A percentile compares a stretch with the other conserved stretches of the same genome.
Evolutionary conservation across 2,329 filamentous ascomycete genomes (phyloP).

Genomic region (Arthrobotrys sinensis): DNA sequence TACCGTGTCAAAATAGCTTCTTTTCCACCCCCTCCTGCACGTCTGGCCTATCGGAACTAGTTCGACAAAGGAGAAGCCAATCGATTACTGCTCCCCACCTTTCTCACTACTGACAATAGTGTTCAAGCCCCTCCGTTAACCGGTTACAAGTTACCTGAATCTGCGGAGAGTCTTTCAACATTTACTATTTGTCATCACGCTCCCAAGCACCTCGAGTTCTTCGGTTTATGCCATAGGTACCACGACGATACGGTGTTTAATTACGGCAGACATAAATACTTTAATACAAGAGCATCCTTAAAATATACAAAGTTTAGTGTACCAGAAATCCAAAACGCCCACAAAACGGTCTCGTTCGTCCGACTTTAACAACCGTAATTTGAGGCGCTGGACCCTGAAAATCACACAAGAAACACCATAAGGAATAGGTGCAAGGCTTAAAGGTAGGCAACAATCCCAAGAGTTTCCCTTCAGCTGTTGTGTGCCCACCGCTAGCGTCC

Average conservation of each 20-base stretch:
- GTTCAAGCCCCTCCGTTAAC: constrained; percentile 30
- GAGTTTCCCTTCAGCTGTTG: constrained; percentile 34
- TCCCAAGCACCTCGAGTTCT: constrained; percentile 8
- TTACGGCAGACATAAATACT: neutral
- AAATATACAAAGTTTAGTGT: constrained; percentile 20
- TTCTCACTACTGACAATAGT: constrained; percentile 31
- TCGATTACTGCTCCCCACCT: constrained; percentile 14
- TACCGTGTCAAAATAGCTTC: constrained; percentile 46
- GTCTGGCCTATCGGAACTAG: constrained; percentile 57
- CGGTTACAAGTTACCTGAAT: constrained; percentile 10
- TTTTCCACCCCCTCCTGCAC: constrained; percentile 29
- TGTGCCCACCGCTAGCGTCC: constrained; percentile 48
- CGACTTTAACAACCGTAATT: constrained; percentile 25
- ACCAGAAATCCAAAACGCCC: constrained; percentile 32
- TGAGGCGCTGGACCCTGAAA: constrained; percentile 57
- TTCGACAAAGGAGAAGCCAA: constrained; percentile 19
- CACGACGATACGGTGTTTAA: neutral
- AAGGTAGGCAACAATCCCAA: constrained; percentile 54
- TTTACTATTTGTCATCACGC: constrained; percentile 44
- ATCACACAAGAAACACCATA: constrained; percentile 37
- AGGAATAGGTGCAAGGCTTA: constrained; percentile 21
- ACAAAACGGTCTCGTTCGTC: constrained; percentile 30
- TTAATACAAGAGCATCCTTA: neutral
- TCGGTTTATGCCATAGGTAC: neutral
- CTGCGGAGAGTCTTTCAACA: constrained; percentile 10